These are phyloP conservation scores for Chaetomium sp. DNA, from an alignment of 2,329 filamentous ascomycete genomes.

Conservation along the genomic window DNA sequence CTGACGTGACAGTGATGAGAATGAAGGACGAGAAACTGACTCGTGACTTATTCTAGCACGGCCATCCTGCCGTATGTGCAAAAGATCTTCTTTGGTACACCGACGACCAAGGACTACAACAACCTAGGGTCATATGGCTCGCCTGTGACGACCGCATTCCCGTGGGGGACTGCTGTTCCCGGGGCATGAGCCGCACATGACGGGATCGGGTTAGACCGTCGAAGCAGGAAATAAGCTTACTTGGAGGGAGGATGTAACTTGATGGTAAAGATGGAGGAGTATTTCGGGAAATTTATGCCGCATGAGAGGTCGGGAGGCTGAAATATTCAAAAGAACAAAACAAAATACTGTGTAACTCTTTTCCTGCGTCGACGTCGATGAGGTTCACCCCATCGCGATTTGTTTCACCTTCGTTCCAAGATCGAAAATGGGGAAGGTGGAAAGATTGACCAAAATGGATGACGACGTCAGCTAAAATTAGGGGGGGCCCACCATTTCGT, in stretches of 20 bases:
- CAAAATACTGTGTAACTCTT: neutral
- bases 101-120: conserved; percentile 50
- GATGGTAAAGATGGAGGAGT: neutral
- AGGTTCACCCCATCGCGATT: neutral
- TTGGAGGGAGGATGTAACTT: neutral
- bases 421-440: neutral
- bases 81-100: conserved; percentile 50
- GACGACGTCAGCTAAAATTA: conserved; percentile 23
- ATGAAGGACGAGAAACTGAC: neutral
- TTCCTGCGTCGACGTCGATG: neutral
- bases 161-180: conserved; percentile 48
- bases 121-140: conserved; percentile 48
- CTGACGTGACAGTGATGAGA: neutral
- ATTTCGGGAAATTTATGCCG: neutral
- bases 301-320: neutral
- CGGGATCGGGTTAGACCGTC: neutral
- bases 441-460: neutral
- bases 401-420: neutral
- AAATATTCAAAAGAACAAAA: neutral
- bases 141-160: conserved; percentile 49
- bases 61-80: conserved; percentile 52
- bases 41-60: conserved; percentile 36
- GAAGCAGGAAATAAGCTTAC: conserved; percentile 16
- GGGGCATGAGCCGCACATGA: conserved; percentile 14
- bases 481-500: conserved; percentile 9